Evolutionary conservation across 805 yeast genomes (phyloP).

Genomic region (Naumovozyma castellii): DNA sequence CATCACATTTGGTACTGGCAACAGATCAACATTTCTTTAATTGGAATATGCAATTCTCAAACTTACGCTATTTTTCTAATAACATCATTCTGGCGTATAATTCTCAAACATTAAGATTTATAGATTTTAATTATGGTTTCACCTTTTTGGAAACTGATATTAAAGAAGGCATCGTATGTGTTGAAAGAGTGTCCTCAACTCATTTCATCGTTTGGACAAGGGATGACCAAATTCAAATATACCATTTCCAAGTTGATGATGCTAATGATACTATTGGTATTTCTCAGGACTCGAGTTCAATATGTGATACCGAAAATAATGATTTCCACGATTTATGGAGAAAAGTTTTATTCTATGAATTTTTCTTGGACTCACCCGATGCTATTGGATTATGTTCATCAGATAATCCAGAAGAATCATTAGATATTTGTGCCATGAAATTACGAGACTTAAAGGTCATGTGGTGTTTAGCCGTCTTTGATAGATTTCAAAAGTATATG

Average conservation of each 20-base stretch:
- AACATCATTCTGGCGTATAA: slow-evolving; percentile 17
- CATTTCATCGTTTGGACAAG: slow-evolving; percentile 18
- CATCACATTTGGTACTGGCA: slow-evolving; percentile 9
- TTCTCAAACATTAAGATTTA: slow-evolving; percentile 11
- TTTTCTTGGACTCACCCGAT: slow-evolving; percentile 15
- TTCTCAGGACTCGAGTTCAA: slow-evolving; percentile 4
- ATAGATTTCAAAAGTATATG: slow-evolving; percentile 12
- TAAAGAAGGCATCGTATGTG: slow-evolving; percentile 18
- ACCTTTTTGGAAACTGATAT: slow-evolving; percentile 15
- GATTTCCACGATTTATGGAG: slow-evolving; percentile 19
- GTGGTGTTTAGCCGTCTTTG: slow-evolving; percentile 21
- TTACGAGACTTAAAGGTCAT: slow-evolving; percentile 26
- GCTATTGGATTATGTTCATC: slow-evolving; percentile 19
- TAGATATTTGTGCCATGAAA: slow-evolving; percentile 25
- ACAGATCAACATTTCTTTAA: slow-evolving; percentile 14
- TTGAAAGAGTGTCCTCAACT: slow-evolving; percentile 10
- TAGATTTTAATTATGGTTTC: slow-evolving; percentile 24
- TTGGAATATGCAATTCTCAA: slow-evolving; percentile 12
- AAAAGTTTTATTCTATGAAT: slow-evolving; percentile 21
- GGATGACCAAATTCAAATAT: slow-evolving; percentile 14
- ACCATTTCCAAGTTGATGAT: slow-evolving; percentile 21
- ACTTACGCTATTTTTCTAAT: slow-evolving; percentile 14
- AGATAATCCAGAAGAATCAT: slow-evolving; percentile 13
- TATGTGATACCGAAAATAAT: slow-evolving; percentile 13
- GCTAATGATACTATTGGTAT: not conserved